Evolutionary conservation across 1,284 basidiomycete species (phyloP), one percentile per base, ranked within the genome.

Genomic region (Ceratobasidium sp.): DNA sequence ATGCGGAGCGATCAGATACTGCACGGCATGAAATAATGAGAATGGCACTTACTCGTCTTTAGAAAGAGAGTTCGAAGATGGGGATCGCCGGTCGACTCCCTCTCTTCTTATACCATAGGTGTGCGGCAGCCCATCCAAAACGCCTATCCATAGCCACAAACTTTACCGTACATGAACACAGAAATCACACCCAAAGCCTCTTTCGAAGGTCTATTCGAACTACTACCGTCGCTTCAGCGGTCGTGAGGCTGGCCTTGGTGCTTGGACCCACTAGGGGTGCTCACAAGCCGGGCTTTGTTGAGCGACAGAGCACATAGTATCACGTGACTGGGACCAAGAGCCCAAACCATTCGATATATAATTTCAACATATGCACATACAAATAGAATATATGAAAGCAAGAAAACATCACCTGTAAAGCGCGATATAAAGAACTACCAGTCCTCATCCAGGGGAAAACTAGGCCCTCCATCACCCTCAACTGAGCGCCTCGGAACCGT

Each of bases 311-410:
- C 19, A 14, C 19, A 47, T 24, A n/a, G 14, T 24, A 29, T 47
- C 60, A 47, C 44, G 44, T 45, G 44, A 22, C 60, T 45, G 27
- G 24, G 22, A 4, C 50, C 24, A 60, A n/a, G 17, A 48, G 44
- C n/a, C n/a, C 53, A 24, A 59, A 48, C 33, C 29, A 54, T 44
- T 36, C 44, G 24, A 59, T 53, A 59, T 71, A 56, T 59, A 56
- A 71, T 71, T 67, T 71, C 67, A 56, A 71, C 36, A 59, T 59
- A 50, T 71, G 67, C 67, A 71, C 59, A 71, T 71, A 71, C 67
- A 71, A 29, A 59, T 71, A 71, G 45, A 71, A 71, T 71, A 71
- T 71, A 7, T 36, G 67, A 60, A 57, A 71, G 50, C 54, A 45
- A 71, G 29, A 50, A 47, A 59, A 59, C 57, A 22, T 63, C 60